A percentile compares a stretch with the other conserved stretches of the same genome.
These are phyloP conservation scores for Blumeria graminis DNA, from an alignment of 2,329 filamentous ascomycete species.

Conservation along the genomic window DNA sequence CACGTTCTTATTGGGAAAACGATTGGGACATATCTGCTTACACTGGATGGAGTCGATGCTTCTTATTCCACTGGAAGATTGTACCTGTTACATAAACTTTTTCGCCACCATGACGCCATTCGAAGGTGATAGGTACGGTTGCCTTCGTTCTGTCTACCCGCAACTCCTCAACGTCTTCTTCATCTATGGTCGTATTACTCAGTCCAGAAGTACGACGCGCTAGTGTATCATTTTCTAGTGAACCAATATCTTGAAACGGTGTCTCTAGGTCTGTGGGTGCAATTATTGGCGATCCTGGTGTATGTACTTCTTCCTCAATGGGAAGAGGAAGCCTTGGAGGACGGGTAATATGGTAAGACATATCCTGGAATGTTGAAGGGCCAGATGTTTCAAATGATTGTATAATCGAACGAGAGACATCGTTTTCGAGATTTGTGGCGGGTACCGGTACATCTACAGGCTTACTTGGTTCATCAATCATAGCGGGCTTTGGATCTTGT, in stretches of 20 bases:
- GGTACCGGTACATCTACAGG: slow-evolving; percentile 27
- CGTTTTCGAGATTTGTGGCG: slow-evolving; percentile 9
- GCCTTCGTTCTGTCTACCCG: slow-evolving; percentile 50
- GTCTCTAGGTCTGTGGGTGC: slow-evolving; percentile 33
- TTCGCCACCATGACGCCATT: slow-evolving; percentile 57
- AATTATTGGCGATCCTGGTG: slow-evolving; percentile 74
- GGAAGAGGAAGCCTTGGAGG: slow-evolving; percentile 78
- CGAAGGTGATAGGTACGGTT: slow-evolving; percentile 60
- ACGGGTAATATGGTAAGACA: slow-evolving; percentile 37
- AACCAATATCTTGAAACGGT: slow-evolving; percentile 16
- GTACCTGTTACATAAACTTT: slow-evolving; percentile 94
- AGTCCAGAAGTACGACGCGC: slow-evolving; percentile 31
- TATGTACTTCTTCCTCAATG: slow-evolving; percentile 77
- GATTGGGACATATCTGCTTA: slow-evolving; percentile 20
- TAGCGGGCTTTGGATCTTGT: slow-evolving; percentile 9
- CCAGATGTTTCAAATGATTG: slow-evolving; percentile 28
- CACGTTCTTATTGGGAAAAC: slow-evolving; percentile 1
- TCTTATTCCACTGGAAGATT: slow-evolving; percentile 92
- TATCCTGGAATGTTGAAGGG: slow-evolving; percentile 19
- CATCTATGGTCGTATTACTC: slow-evolving; percentile 43
- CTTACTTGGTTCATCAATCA: slow-evolving; percentile 21
- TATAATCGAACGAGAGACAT: slow-evolving; percentile 11
- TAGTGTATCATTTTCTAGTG: slow-evolving; percentile 23
- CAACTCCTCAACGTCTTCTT: slow-evolving; percentile 62
- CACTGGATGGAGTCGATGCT: slow-evolving; percentile 69